These are phyloP conservation scores for Malus asiatica DNA, from an alignment of 306 rosid species.

Conservation along the genomic window DNA sequence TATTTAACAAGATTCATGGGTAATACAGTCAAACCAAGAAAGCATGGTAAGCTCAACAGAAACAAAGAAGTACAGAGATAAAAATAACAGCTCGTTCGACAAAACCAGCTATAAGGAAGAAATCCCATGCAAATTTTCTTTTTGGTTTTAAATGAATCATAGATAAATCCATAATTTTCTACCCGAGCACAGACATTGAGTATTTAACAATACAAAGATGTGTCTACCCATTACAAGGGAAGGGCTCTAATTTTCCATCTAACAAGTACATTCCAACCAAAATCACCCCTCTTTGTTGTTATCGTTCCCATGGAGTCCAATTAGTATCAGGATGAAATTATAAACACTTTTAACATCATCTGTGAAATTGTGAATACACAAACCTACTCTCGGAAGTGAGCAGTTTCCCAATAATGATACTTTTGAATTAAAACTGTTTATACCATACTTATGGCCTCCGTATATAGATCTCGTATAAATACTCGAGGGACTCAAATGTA, in stretches of 20 bases:
- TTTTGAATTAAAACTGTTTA: background rate
- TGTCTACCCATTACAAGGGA: background rate
- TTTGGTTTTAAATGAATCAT: background rate
- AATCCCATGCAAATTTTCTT: background rate
- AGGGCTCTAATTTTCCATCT: background rate
- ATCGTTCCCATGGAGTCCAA: background rate
- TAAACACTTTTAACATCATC: background rate
- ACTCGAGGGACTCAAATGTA: no score
- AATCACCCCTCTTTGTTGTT: background rate
- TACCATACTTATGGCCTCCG: no score
- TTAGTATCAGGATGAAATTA: background rate
- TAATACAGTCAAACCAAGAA: background rate
- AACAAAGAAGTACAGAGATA: background rate
- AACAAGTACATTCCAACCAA: background rate
- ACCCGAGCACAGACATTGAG: background rate
- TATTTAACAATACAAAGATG: background rate
- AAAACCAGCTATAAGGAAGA: background rate
- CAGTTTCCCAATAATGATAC: background rate
- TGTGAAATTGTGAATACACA: background rate
- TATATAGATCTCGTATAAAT: no score
- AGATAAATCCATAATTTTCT: background rate
- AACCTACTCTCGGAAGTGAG: background rate
- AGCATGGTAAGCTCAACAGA: background rate
- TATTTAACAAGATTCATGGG: background rate
- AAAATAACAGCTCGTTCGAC: background rate